Evolutionary conservation across 1,284 basidiomycete genomes (phyloP), one percentile per base, ranked within the genome.

Genomic region (Malassezia japonica): DNA sequence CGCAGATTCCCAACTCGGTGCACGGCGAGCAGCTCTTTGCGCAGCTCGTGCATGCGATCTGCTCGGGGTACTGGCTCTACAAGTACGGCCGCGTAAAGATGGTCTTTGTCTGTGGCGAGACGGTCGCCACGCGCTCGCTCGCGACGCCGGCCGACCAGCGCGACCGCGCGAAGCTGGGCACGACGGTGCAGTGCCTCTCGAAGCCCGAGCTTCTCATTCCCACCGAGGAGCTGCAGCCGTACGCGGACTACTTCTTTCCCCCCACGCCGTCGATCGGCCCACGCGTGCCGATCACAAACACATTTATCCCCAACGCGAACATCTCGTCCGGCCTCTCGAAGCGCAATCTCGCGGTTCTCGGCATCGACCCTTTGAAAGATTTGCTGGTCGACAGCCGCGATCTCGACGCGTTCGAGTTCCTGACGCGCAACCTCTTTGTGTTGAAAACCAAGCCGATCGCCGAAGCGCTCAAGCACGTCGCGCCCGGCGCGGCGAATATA

Each of bases 21-120:
- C 65, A 72, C 34, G 62, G 65, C 10, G 70, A 72, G 38, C 70
- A 70, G 49, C 60, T 72, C 6, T 66, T 62, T 42, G 64, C 65
- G 0, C 70, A 72, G 54, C 56, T 70, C 35, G 32, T 65, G n/a
- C 34, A 58, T 21, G 61, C 61, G 15, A 64, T 67, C 20, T 60
- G 63, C 0, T 61, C 35, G 23, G 56, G 68, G 5, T 48, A 35
- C 31, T 72, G 70, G 70, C 55, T 69, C 18, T 72, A 64, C 52
- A 58, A 61, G 38, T 62, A 61, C 29, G 61, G 62, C 0, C 60
- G 68, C 0, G 44, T 72, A 18, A 47, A 60, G 29, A 51, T 72
- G 25, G 57, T 46, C 0, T 63, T 70, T 31, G 52, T 69, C 2
- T 65, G 62, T n/a, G 64, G 66, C 7, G 66, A 70, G 23, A 48